These are phyloP conservation scores for Xylaria digitata DNA, from an alignment of 2,329 filamentous ascomycete species.

Conservation along the genomic window DNA sequence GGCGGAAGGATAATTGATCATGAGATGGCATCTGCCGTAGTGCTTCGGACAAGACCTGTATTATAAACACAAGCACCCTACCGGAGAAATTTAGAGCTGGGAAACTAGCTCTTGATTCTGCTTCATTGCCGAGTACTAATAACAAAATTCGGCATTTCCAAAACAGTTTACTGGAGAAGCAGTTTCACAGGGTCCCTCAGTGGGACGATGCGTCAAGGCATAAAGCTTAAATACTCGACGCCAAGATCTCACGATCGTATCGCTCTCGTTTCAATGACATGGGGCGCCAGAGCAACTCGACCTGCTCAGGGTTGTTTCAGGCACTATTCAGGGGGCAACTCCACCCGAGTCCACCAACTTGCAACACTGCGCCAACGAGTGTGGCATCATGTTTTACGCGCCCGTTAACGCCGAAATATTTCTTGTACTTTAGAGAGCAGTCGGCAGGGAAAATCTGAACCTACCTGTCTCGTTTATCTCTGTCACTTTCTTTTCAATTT, in stretches of 20 bases:
- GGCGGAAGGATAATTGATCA: not conserved
- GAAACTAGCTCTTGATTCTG: not conserved
- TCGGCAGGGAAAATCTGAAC: constrained; percentile 20
- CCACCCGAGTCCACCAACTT: constrained; percentile 36
- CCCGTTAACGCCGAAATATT: constrained; percentile 23
- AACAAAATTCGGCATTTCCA: not conserved
- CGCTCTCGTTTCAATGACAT: constrained; percentile 38
- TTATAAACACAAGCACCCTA: not conserved
- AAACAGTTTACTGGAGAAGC: constrained; percentile 4
- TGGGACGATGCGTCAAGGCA: constrained; percentile 9
- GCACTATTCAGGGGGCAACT: constrained; percentile 37
- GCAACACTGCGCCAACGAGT: constrained; percentile 36
- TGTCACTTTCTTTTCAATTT: constrained; percentile 25
- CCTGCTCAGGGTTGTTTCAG: constrained; percentile 28
- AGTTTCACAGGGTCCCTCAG: constrained; percentile 18
- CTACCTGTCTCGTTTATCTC: constrained; percentile 12
- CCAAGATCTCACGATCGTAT: constrained; percentile 30
- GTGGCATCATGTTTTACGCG: constrained; percentile 30
- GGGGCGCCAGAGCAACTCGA: constrained; percentile 36
- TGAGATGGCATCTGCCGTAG: not conserved
- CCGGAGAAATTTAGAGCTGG: not conserved
- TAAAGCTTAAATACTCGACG: constrained; percentile 8
- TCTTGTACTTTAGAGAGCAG: constrained; percentile 18
- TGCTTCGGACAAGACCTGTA: constrained; percentile 1
- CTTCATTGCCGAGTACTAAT: not conserved